Evolutionary conservation across 208 protist species (phyloP).

Genomic region (Leishmania lainsoni): DNA sequence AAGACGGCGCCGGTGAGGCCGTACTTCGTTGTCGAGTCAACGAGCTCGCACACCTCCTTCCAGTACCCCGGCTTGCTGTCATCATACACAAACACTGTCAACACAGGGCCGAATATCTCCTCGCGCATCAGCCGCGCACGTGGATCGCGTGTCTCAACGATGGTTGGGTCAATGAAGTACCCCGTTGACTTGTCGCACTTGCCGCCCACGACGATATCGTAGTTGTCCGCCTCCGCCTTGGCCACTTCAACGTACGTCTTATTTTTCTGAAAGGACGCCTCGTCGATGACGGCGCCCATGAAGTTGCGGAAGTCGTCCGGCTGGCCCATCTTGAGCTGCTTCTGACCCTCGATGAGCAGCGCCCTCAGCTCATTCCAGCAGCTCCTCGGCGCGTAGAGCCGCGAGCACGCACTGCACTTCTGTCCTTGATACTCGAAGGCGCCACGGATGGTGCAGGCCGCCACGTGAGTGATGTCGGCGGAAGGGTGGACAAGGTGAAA

Average conservation of each 20-base stretch:
- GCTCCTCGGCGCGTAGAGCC: slow-evolving; percentile 94
- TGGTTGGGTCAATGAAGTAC: slow-evolving; percentile 96
- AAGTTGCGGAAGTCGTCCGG: slow-evolving; percentile 93
- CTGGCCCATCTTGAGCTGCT: slow-evolving; percentile 94
- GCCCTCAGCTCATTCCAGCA: slow-evolving; percentile 87
- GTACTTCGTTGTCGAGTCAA: slow-evolving; percentile 92
- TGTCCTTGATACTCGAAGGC: slow-evolving; percentile 98
- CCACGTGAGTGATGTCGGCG: slow-evolving; percentile 64
- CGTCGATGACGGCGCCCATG: slow-evolving; percentile 97
- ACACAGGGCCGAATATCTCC: slow-evolving; percentile 98
- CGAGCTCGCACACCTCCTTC: slow-evolving; percentile 82
- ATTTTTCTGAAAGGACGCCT: slow-evolving; percentile 93
- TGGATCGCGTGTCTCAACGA: slow-evolving; percentile 93
- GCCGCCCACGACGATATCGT: slow-evolving; percentile 81
- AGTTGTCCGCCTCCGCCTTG: slow-evolving; percentile 69
- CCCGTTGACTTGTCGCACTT: slow-evolving; percentile 76
- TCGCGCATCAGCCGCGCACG: slow-evolving; percentile 90
- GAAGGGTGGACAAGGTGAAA: slow-evolving; percentile 96
- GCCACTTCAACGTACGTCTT: slow-evolving; percentile 95
- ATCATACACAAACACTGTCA: slow-evolving; percentile 96
- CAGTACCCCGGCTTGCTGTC: slow-evolving; percentile 86
- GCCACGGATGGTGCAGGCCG: slow-evolving; percentile 88
- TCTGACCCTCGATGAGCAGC: slow-evolving; percentile 80
- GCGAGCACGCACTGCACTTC: slow-evolving; percentile 96
- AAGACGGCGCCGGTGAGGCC: slow-evolving; percentile 95